Percentiles rank a stretch among this genome's conserved stretches.
These are phyloP conservation scores for Salvia rosmarinus DNA, from an alignment of 257 asterid genomes.

Conservation along the genomic window DNA sequence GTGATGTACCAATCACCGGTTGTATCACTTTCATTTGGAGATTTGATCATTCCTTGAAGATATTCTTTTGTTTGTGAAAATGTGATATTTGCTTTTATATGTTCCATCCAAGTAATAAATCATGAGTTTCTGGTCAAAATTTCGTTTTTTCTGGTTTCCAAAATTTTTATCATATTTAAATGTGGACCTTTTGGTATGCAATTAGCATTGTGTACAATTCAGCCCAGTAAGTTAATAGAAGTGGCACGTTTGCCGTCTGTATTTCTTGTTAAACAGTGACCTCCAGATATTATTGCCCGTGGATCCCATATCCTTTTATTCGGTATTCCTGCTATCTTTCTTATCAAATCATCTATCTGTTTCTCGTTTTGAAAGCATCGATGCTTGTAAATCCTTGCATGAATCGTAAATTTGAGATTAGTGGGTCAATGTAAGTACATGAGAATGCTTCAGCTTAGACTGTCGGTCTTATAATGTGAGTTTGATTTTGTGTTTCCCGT, in stretches of 20 bases:
- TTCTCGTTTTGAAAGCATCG: conserved; percentile 11
- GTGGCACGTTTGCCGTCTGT: not conserved
- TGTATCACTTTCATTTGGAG: conserved; percentile 11
- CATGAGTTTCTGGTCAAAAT: not conserved
- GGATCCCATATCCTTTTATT: not conserved
- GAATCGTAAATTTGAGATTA: not conserved
- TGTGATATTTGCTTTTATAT: not conserved
- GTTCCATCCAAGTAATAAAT: not conserved
- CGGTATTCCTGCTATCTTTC: not conserved
- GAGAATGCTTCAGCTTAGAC: not conserved
- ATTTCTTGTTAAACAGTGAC: not conserved
- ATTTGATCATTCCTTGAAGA: not conserved
- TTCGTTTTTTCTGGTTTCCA: not conserved
- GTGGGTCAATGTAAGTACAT: not conserved
- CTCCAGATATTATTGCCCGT: not conserved
- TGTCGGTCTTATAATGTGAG: not conserved
- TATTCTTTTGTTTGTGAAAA: not conserved
- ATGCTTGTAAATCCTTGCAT: not conserved
- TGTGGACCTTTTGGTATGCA: not conserved
- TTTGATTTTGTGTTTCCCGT: not conserved
- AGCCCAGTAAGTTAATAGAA: not conserved
- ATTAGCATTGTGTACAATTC: not conserved
- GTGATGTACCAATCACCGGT: not conserved
- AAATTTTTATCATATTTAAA: not conserved
- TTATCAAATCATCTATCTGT: not conserved